Evolutionary conservation across 768 basidiomycete species (phyloP).

Genomic region (Amanita thiersii): DNA sequence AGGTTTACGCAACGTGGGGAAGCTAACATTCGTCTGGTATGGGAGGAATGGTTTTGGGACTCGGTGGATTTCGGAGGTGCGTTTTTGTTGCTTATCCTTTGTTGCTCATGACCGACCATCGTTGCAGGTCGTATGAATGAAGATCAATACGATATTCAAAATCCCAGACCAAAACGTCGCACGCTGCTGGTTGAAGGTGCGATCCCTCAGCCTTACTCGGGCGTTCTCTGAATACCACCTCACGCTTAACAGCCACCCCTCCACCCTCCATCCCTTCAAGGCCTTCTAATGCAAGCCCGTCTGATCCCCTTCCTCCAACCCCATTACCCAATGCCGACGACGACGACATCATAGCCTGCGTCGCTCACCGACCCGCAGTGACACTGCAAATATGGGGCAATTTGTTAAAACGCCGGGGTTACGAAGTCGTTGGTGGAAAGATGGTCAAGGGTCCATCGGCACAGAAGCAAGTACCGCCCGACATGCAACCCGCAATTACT

Average conservation of each 20-base stretch:
- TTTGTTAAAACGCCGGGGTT: constrained; percentile 61
- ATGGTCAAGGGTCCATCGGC: constrained; percentile 52
- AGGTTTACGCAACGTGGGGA: constrained; percentile 66
- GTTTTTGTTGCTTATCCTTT: constrained; percentile 5
- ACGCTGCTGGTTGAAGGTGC: constrained; percentile 24
- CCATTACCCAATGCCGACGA: constrained; percentile 28
- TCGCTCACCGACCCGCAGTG: constrained; percentile 51
- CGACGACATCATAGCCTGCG: constrained; percentile 43
- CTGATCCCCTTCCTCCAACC: constrained; percentile 9
- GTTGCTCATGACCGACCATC: constrained; percentile 2
- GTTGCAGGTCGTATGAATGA: constrained; percentile 56
- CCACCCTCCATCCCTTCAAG: constrained; percentile 16
- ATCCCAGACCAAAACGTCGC: constrained; percentile 49
- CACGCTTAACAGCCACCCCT: constrained; percentile 15
- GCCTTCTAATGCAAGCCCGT: constrained; percentile 15
- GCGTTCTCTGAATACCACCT: constrained; percentile 15
- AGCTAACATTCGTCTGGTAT: constrained; percentile 70
- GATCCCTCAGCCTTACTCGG: constrained; percentile 11
- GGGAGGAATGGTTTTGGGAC: constrained; percentile 99
- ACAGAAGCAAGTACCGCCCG: constrained; percentile 13
- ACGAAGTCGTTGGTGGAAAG: constrained; percentile 48
- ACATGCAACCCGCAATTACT: constrained; percentile 11
- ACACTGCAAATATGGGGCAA: constrained; percentile 66
- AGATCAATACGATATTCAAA: constrained; percentile 44
- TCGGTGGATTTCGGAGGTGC: constrained; percentile 67